These are phyloP conservation scores for Lasiosphaeria ovina DNA, from an alignment of 495 filamentous ascomycete species.

Conservation along the genomic window DNA sequence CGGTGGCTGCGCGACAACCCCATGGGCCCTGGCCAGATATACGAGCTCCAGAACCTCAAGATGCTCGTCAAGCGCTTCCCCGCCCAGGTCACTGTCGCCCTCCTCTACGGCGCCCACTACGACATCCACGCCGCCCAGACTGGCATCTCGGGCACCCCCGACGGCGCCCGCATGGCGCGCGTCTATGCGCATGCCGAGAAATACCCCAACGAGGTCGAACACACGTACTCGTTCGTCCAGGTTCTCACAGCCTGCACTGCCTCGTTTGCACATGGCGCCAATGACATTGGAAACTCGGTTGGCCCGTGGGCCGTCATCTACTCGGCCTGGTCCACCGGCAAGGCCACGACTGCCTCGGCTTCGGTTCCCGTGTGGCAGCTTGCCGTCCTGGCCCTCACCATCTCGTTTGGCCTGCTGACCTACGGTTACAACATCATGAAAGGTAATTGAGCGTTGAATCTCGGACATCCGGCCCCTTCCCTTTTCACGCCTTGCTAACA, in stretches of 20 bases:
- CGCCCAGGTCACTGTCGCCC: conserved; percentile 52
- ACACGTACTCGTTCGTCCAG: conserved; percentile 74
- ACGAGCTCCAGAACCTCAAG: conserved; percentile 65
- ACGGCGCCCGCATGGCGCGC: conserved; percentile 59
- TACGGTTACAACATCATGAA: conserved; percentile 71
- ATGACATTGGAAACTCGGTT: conserved; percentile 76
- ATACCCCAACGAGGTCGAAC: conserved; percentile 74
- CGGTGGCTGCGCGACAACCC: conserved; percentile 66
- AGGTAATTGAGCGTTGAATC: conserved; percentile 9
- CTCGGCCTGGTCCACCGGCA: conserved; percentile 57
- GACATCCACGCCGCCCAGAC: conserved; percentile 69
- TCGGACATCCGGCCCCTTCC: background rate
- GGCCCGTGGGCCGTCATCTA: conserved; percentile 73
- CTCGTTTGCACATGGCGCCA: conserved; percentile 77
- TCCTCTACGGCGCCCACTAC: conserved; percentile 67
- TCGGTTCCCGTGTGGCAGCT: conserved; percentile 65
- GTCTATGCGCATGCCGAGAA: conserved; percentile 61
- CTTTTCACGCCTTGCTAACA: background rate
- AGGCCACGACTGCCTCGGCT: conserved; percentile 48
- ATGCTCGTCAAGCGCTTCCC: conserved; percentile 58
- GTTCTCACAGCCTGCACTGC: conserved; percentile 70
- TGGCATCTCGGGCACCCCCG: conserved; percentile 62
- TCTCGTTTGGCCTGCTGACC: conserved; percentile 62
- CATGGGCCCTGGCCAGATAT: conserved; percentile 63
- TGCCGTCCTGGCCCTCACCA: conserved; percentile 24